phyloP scores from a whole-genome alignment of 495 filamentous ascomycete species.

The Penicillium robsamsonii region DNA sequence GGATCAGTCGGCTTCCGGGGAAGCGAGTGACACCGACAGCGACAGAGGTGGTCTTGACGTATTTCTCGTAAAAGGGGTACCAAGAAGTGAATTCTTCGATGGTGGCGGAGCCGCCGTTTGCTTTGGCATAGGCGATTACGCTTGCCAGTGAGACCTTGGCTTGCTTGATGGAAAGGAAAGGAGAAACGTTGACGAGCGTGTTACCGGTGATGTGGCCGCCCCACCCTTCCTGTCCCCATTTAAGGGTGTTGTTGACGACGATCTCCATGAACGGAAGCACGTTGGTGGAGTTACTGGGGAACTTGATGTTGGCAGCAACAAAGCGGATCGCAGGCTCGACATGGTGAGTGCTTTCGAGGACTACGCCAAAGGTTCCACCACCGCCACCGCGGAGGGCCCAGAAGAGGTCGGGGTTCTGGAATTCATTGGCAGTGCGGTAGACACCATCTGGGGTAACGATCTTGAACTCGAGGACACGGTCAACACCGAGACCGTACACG shows the following conservation, averaged over 20 bases:
- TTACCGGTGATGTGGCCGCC: conserved; percentile 43
- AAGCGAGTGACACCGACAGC: conserved; percentile 32
- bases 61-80: conserved; percentile 37
- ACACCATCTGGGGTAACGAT: conserved; percentile 46
- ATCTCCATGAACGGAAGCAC: conserved; percentile 35
- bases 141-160: neutral
- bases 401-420: conserved; percentile 47
- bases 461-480: conserved; percentile 46
- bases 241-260: conserved; percentile 38
- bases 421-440: conserved; percentile 39
- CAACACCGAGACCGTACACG: conserved; percentile 45
- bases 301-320: neutral
- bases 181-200: conserved; percentile 40
- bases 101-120: conserved; percentile 28
- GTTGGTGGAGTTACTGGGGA: neutral
- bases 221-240: conserved; percentile 48
- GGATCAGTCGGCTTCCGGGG: conserved; percentile 39
- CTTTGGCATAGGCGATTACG: conserved; percentile 25
- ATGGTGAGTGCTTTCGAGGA: conserved; percentile 44
- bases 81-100: conserved; percentile 33
- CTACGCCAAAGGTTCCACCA: conserved; percentile 54
- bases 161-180: conserved; percentile 24
- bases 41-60: conserved; percentile 31
- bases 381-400: conserved; percentile 57
- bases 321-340: conserved; percentile 12